Percentiles rank a stretch among this genome's conserved stretches.
Conservation (phyloP, 192 early-diverging fungal species). For the Coemansia reversa region DNA sequence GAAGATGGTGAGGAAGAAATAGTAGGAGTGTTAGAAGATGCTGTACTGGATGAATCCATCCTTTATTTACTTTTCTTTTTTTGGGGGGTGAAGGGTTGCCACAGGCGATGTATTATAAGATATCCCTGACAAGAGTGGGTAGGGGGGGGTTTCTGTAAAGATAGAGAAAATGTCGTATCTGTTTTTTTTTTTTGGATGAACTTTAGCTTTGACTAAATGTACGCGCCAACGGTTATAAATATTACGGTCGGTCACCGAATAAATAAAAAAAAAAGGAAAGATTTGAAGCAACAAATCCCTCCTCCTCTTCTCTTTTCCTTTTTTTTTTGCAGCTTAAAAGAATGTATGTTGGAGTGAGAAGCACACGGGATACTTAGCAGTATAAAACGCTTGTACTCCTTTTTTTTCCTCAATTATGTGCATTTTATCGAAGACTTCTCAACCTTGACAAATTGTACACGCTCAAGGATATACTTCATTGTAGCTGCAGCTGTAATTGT, state of each 20-base stretch:
- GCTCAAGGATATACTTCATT: neutral
- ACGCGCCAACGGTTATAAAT: neutral
- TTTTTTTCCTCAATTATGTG: neutral
- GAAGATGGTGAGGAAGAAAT: neutral
- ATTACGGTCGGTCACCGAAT: neutral
- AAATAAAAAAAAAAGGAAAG: neutral
- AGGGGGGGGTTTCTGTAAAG: neutral
- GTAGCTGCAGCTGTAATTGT: neutral
- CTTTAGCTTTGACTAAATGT: conserved; percentile 6
- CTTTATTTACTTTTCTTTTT: neutral
- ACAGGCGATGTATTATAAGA: conserved; percentile 3
- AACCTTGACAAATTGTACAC: neutral
- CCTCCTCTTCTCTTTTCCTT: neutral
- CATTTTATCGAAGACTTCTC: neutral
- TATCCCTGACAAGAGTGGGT: neutral
- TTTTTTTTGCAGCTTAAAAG: neutral
- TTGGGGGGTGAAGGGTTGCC: neutral
- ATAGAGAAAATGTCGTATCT: neutral
- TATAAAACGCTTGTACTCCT: neutral
- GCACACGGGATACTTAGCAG: neutral
- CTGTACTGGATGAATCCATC: conserved; percentile 8
- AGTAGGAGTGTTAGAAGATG: neutral
- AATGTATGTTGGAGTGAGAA: neutral
- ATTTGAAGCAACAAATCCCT: neutral
- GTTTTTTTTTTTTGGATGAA: neutral